Percentiles rank a stretch among this genome's conserved stretches.
phyloP scores from a whole-genome alignment of 139 green algal genomes.

The Volvox reticuliferus region DNA sequence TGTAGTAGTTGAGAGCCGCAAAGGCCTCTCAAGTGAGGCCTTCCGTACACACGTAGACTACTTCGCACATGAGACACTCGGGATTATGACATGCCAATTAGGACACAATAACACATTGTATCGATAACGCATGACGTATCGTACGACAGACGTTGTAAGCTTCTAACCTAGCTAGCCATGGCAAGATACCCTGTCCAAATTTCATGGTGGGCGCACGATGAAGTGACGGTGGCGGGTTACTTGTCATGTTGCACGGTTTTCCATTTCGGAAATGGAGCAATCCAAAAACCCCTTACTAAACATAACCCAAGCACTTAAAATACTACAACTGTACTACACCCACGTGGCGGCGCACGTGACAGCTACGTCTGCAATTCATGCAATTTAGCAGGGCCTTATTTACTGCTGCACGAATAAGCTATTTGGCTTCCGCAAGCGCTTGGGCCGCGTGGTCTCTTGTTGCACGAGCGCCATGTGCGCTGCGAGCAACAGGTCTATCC shows the following conservation, averaged over 20 bases:
- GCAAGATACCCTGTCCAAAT: not conserved
- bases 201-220: not conserved
- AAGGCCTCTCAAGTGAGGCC: no score
- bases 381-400: not conserved
- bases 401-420: not conserved
- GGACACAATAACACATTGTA: not conserved
- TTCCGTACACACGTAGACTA: no score
- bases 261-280: not conserved
- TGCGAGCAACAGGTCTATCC: constrained; percentile 26
- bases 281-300: no score
- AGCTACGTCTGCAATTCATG: not conserved
- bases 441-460: not conserved
- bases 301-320: not conserved
- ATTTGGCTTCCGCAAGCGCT: not conserved
- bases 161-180: not conserved
- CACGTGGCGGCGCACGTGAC: not conserved
- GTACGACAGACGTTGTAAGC: not conserved
- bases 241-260: not conserved
- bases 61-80: not conserved
- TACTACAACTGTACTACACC: not conserved
- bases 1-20: no score
- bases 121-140: not conserved
- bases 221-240: not conserved
- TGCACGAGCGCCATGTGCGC: not conserved
- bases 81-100: not conserved